phyloP scores from a whole-genome alignment of 768 basidiomycete genomes.

The Mycena kentingensis region DNA sequence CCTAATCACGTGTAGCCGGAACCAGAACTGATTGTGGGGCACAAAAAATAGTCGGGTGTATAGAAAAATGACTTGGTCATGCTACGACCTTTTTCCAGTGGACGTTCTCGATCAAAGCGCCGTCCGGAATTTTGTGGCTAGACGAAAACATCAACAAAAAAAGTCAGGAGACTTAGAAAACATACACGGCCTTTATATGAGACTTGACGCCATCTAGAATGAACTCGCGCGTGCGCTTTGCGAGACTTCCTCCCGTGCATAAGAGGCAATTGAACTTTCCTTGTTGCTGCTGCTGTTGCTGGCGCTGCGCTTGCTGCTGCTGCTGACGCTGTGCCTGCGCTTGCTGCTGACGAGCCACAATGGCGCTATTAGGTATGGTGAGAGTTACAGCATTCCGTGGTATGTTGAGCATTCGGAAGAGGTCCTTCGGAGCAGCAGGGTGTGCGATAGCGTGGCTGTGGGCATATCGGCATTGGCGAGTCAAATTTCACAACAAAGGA shows the following conservation, averaged over 20 bases:
- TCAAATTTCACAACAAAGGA: not conserved
- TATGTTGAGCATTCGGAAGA: slow-evolving; percentile 6
- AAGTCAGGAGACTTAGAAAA: too few species aligned
- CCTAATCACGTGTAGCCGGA: too few species aligned
- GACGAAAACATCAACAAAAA: not conserved
- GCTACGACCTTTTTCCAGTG: too few species aligned
- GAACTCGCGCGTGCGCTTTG: slow-evolving; percentile 5
- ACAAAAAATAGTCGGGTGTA: too few species aligned
- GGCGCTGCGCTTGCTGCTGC: not conserved
- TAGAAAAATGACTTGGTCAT: too few species aligned
- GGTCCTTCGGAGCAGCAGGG: slow-evolving; percentile 3
- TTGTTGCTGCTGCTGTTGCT: slow-evolving; percentile 5
- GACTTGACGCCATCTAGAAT: not conserved
- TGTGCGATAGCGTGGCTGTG: slow-evolving; percentile 6
- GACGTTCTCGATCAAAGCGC: too few species aligned
- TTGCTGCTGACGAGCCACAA: not conserved
- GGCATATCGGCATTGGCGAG: not conserved
- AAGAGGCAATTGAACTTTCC: not conserved
- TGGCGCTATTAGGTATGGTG: not conserved
- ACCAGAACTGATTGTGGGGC: too few species aligned
- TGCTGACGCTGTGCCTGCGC: not conserved
- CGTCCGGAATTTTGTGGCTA: slow-evolving; percentile 12
- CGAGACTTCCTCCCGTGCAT: too few species aligned
- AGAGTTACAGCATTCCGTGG: not conserved
- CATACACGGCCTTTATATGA: slow-evolving; percentile 14